Conservation (phyloP, 805 yeast genomes). For the Groenewaldozyma tartarivorans region DNA sequence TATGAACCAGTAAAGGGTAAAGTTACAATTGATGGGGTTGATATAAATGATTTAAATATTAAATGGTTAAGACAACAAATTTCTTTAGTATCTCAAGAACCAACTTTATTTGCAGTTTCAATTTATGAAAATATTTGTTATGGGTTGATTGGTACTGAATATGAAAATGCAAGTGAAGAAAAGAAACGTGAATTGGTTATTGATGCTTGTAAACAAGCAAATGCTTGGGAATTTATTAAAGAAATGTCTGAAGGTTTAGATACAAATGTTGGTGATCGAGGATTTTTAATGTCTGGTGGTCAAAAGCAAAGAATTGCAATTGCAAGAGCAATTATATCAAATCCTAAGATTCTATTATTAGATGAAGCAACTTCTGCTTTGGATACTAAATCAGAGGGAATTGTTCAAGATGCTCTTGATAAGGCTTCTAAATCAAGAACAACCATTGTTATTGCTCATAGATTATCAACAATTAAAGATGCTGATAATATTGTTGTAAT, state of each 20-base stretch:
- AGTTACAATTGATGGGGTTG: constrained; percentile 76
- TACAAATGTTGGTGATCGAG: constrained; percentile 57
- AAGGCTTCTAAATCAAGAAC: constrained; percentile 31
- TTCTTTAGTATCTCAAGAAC: constrained; percentile 94
- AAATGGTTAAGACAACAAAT: constrained; percentile 65
- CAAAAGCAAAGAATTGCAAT: constrained; percentile 60
- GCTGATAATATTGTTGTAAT: constrained; percentile 48
- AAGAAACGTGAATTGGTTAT: constrained; percentile 29
- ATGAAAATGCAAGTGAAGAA: constrained; percentile 38
- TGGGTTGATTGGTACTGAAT: constrained; percentile 68
- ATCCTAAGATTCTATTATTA: constrained; percentile 44
- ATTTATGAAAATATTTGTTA: constrained; percentile 81
- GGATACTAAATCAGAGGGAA: constrained; percentile 37
- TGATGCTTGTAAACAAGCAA: constrained; percentile 30
- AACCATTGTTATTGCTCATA: constrained; percentile 50
- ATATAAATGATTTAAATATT: constrained; percentile 60
- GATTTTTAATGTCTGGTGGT: constrained; percentile 53
- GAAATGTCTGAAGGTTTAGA: constrained; percentile 75
- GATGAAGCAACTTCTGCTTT: constrained; percentile 54
- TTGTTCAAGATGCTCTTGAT: constrained; percentile 33
- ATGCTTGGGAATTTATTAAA: constrained; percentile 32
- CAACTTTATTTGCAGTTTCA: constrained; percentile 83
- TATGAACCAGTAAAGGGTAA: constrained; percentile 71
- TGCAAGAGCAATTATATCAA: constrained; percentile 52
- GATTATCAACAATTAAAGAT: constrained; percentile 46